Conservation (phyloP, 768 basidiomycete genomes). For the Russula olivacea region DNA sequence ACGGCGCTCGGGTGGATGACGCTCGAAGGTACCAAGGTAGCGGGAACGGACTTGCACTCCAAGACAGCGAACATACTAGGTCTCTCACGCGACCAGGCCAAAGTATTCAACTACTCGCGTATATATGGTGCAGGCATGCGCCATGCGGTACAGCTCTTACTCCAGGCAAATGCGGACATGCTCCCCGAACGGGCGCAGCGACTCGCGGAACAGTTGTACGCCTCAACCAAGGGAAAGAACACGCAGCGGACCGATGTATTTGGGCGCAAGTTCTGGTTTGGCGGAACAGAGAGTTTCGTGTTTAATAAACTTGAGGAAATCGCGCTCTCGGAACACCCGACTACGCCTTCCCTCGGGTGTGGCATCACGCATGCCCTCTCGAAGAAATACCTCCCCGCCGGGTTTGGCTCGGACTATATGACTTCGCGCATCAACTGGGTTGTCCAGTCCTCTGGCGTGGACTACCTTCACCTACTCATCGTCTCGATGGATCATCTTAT, state of each 20-base stretch:
- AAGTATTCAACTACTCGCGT: slow-evolving; percentile 98
- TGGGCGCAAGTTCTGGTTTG: slow-evolving; percentile 88
- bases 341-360: slow-evolving; percentile 90
- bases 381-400: slow-evolving; percentile 76
- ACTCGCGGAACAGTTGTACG: slow-evolving; percentile 79
- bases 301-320: slow-evolving; percentile 99
- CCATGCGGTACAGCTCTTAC: slow-evolving; percentile 80
- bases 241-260: slow-evolving; percentile 72
- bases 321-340: slow-evolving; percentile 77
- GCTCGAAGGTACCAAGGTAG: slow-evolving; percentile 90
- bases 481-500: slow-evolving; percentile 91
- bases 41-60: slow-evolving; percentile 93
- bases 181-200: slow-evolving; percentile 70
- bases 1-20: slow-evolving; percentile 99
- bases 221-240: slow-evolving; percentile 89
- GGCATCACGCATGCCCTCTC: slow-evolving; percentile 92
- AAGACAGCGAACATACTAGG: slow-evolving; percentile 92
- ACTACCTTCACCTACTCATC: slow-evolving; percentile 95
- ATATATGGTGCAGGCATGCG: slow-evolving; percentile 98
- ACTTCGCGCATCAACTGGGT: slow-evolving; percentile 99
- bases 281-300: slow-evolving; percentile 90
- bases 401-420: slow-evolving; percentile 84
- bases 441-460: slow-evolving; percentile 96
- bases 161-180: slow-evolving; percentile 81
- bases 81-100: slow-evolving; percentile 90